These are phyloP conservation scores for Hypoxylon fragiforme DNA, from an alignment of 495 filamentous ascomycete species.

Conservation along the genomic window DNA sequence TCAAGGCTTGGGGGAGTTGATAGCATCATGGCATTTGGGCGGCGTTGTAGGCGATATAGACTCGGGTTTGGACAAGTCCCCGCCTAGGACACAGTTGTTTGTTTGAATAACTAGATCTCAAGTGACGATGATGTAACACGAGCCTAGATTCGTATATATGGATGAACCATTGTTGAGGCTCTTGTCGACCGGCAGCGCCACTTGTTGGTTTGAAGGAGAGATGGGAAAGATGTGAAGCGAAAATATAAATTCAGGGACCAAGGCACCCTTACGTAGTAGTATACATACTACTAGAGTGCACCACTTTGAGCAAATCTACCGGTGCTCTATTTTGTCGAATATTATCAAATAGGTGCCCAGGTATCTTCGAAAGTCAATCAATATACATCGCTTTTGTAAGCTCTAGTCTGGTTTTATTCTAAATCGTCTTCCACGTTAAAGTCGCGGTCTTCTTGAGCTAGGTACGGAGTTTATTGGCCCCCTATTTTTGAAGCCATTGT, in stretches of 20 bases:
- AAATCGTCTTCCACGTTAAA: too few relatives aligned
- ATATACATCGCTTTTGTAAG: too few relatives aligned
- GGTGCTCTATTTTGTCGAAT: too few relatives aligned
- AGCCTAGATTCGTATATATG: slow-evolving; percentile 25
- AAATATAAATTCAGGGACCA: neutral
- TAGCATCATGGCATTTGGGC: slow-evolving; percentile 40
- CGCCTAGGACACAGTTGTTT: slow-evolving; percentile 25
- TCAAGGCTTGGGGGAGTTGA: slow-evolving; percentile 26
- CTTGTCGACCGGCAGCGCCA: neutral
- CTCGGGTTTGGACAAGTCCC: slow-evolving; percentile 34
- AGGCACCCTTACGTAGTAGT: too few relatives aligned
- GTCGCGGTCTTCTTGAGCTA: too few relatives aligned
- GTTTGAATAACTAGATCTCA: slow-evolving; percentile 31
- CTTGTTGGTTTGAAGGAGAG: neutral
- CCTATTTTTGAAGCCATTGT: too few relatives aligned
- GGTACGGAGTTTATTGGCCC: too few relatives aligned
- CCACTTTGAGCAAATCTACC: too few relatives aligned
- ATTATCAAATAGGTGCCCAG: too few relatives aligned
- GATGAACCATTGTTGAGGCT: slow-evolving; percentile 11
- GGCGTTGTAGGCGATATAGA: slow-evolving; percentile 42
- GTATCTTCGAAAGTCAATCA: too few relatives aligned
- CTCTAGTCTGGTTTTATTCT: too few relatives aligned
- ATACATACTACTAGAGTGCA: too few relatives aligned
- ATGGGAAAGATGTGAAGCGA: neutral
- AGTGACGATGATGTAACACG: slow-evolving; percentile 5